Evolutionary conservation across 73 alveolate species (phyloP), one percentile per base, ranked within the genome.

Genomic region (Paramecium biaurelia): DNA sequence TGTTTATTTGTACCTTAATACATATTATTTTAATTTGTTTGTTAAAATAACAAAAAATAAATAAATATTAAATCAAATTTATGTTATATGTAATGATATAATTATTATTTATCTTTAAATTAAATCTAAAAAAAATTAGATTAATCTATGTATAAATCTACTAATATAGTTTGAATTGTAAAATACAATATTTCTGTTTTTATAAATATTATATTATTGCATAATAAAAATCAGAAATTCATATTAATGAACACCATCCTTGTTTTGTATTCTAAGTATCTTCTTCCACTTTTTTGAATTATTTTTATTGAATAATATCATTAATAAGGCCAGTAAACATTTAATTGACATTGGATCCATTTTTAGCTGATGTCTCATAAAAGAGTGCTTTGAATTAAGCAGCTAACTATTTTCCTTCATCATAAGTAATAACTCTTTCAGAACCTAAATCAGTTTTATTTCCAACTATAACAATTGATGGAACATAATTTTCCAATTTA

Each of bases 291-390:
- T 63, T 63, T 26, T 63, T 26, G 26, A 63, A 63, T 26, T 63
- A 30, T 63, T 63, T 63, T 63, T 63, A 26, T 30, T 30, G 84
- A 26, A 63, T 32, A 3, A 63, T 63, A 30, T 63, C 84, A 63
- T 21, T 63, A 30, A 63, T 30, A 63, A 63, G 84, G 8, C 84
- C 84, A 63, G 45, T 63, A 63, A 92, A 92, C 70, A 82, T 57
- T 53, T 93, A 95, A 67, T 92, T 92, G 47, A 93, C 93, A 45
- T 89, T 89, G 45, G 37, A 58, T 35, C 90, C 90, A 21, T 35
- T 86, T 74, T 93, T 95, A 4, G 98, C 98, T 11, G 97, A 93
- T 12, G 98, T 95, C 93, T 95, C 98, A 85, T 79, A 95, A 89
- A 92, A 95, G 35, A 59, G 43, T 79, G 92, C 95, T 26, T 70